Conservation (phyloP, 371 early-diverging fungal species). For the Mortierella sp. region DNA sequence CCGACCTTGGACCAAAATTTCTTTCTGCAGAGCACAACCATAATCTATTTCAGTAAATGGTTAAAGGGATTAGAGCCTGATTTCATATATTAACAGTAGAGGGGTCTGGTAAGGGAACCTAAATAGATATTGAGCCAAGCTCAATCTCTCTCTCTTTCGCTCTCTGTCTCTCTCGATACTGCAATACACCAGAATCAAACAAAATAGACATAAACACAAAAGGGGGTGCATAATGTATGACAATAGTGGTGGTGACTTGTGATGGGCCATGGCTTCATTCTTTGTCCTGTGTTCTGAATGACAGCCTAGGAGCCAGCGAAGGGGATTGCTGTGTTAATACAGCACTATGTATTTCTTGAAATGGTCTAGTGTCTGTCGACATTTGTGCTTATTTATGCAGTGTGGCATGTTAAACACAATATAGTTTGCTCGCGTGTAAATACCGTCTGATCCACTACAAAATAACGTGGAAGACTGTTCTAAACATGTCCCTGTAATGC, state of each 20-base stretch:
- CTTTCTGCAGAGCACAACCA: constrained; percentile 92
- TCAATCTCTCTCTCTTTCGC: not conserved
- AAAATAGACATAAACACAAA: not conserved
- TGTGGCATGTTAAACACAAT: no score
- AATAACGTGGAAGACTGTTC: no score
- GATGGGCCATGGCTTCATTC: not conserved
- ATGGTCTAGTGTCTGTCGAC: no score
- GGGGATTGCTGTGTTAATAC: no score
- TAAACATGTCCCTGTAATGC: no score
- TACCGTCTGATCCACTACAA: no score
- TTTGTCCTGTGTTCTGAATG: no score
- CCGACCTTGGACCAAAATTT: constrained; percentile 92
- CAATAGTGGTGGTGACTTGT: not conserved
- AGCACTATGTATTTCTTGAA: no score
- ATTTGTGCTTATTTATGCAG: no score
- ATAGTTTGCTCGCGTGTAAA: no score
- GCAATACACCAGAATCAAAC: not conserved
- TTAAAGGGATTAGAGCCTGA: not conserved
- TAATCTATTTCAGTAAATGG: constrained; percentile 69
- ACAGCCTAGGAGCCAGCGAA: no score
- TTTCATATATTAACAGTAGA: not conserved
- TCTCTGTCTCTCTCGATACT: no score
- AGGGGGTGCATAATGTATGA: not conserved
- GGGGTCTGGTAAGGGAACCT: not conserved
- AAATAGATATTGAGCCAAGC: not conserved